phyloP scores from a whole-genome alignment of 345 rosid species.

The Eucalyptus melliodora region DNA sequence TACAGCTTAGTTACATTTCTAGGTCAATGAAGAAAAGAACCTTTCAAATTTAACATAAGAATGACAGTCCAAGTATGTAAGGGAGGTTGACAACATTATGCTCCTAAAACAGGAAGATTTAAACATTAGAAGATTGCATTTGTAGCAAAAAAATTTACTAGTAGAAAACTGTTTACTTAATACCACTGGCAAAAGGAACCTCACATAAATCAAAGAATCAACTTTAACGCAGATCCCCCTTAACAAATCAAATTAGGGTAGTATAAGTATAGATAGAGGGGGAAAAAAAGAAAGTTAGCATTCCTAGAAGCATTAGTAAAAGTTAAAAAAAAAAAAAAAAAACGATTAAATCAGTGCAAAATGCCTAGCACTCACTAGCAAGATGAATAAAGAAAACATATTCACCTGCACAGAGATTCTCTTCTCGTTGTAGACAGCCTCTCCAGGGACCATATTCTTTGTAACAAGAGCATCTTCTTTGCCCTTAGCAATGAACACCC shows the following conservation, averaged over 20 bases:
- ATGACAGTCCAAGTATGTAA: neutral
- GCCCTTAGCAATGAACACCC: constrained; percentile 82
- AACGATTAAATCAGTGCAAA: neutral
- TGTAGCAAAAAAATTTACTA: neutral
- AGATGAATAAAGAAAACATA: no score
- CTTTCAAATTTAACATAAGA: neutral
- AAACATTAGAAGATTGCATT: neutral
- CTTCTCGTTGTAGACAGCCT: constrained; percentile 83
- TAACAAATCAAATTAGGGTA: neutral
- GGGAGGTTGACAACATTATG: neutral
- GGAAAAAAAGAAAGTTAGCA: neutral
- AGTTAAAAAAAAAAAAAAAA: no score
- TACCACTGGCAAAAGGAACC: neutral
- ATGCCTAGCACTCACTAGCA: neutral
- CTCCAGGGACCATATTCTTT: constrained; percentile 73
- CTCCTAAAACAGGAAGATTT: neutral
- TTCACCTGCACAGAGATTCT: constrained; percentile 42
- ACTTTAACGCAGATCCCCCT: neutral
- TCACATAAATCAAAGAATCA: neutral
- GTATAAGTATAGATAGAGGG: neutral
- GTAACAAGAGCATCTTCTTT: constrained; percentile 92
- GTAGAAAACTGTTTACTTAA: neutral
- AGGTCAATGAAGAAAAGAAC: neutral
- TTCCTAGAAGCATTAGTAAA: neutral
- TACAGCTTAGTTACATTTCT: neutral